phyloP scores from a whole-genome alignment of 192 early-diverging fungal species.

The Coemansia pectinata region DNA sequence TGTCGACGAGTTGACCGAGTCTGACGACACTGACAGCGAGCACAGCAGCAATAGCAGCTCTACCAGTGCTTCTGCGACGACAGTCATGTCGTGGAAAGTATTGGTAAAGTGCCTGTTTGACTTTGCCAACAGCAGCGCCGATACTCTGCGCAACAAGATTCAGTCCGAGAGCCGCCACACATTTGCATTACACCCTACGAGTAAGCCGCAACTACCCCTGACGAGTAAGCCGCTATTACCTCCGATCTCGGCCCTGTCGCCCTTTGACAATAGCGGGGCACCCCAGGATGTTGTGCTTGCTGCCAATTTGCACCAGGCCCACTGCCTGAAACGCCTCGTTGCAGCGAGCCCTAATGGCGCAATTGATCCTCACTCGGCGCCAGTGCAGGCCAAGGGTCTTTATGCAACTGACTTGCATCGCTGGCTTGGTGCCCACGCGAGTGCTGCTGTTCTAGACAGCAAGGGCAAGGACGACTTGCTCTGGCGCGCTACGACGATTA shows the following conservation, averaged over 20 bases:
- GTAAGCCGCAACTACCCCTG: neutral
- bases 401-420: slow-evolving; percentile 12
- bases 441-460: neutral
- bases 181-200: slow-evolving; percentile 2
- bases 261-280: neutral
- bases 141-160: slow-evolving; percentile 32
- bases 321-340: neutral
- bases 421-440: slow-evolving; percentile 20
- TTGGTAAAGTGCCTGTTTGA: slow-evolving; percentile 40
- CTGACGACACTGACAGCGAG: neutral
- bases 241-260: neutral
- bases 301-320: neutral
- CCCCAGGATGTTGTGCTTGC: neutral
- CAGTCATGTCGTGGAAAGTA: slow-evolving; percentile 30
- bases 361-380: neutral
- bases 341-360: neutral
- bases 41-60: slow-evolving; percentile 7
- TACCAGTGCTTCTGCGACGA: neutral
- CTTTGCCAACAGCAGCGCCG: slow-evolving; percentile 37
- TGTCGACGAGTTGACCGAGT: neutral
- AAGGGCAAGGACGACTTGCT: neutral
- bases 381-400: slow-evolving; percentile 4
- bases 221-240: neutral
- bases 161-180: slow-evolving; percentile 35
- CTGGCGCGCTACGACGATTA: neutral